Conservation (phyloP, 2,329 filamentous ascomycete species). For the Alternaria brassicae region DNA sequence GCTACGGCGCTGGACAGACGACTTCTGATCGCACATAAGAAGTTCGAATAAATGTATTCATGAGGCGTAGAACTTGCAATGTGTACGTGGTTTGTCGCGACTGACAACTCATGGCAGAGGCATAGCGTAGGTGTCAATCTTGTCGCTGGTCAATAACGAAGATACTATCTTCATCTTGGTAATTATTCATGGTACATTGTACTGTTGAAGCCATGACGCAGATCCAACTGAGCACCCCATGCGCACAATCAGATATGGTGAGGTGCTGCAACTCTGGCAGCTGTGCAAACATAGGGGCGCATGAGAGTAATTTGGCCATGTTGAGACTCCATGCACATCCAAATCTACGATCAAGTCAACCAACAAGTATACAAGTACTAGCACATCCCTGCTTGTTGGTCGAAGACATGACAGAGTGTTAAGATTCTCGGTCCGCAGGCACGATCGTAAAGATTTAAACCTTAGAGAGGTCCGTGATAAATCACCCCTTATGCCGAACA, state of each 20-base stretch:
- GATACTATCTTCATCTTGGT: not conserved
- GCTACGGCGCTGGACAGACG: too few relatives aligned
- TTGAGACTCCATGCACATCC: not conserved
- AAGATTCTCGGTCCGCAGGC: constrained; percentile 1
- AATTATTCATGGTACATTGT: not conserved
- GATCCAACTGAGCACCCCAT: not conserved
- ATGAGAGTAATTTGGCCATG: not conserved
- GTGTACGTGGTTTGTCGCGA: not conserved
- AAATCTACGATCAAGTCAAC: not conserved
- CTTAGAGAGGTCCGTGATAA: constrained; percentile 1
- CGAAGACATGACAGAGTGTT: not conserved
- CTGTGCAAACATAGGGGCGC: not conserved
- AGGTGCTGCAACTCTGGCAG: not conserved
- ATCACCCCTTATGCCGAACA: constrained; percentile 1
- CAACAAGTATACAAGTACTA: not conserved
- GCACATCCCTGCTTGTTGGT: constrained; percentile 2
- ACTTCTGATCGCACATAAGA: not conserved
- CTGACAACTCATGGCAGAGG: not conserved
- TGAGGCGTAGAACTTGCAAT: not conserved
- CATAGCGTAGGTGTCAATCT: not conserved
- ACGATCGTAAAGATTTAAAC: constrained; percentile 1
- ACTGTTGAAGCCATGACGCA: not conserved
- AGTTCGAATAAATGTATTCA: too few relatives aligned
- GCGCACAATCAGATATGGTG: not conserved
- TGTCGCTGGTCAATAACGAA: not conserved